Base-by-base conservation (phyloP, 768 basidiomycete species). In the Russula foetens region DNA sequence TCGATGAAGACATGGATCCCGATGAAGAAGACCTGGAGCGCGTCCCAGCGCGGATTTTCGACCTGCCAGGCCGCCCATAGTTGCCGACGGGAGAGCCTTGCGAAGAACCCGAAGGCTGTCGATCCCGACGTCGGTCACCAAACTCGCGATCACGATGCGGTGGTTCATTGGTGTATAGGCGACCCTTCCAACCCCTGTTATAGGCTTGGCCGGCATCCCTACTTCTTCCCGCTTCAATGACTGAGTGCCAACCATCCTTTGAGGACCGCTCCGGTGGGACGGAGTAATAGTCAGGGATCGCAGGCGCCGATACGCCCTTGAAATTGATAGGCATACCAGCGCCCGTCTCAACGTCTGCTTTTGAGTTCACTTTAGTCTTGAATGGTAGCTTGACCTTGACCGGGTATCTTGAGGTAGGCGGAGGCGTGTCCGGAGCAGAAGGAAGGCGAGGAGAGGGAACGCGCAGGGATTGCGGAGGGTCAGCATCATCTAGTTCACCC, bases 401-500 rank as follows among this genome's bases (percentile, higher is more conserved):
- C 51, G 69, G 67, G 53, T 70, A 73, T 66, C 69, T 81, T 72
- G 66, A 63, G 21, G 63, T 67, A 23, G 66, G 66, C 31, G 50
- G 52, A 50, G 44, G 38, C 72, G 66, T 24, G 70, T 71, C 70
- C 53, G 64, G 54, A 43, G 69, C 69, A 39, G 69, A 59, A 41
- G 69, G 59, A 46, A 63, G 54, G 47, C 50, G 58, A 24, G 66
- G 50, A 19, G 56, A 57, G 45, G 67, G 60, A 53, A 69, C 59
- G 24, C 44, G 39, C 53, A 63, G 59, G 38, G 68, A 62, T 28
- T 67, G 62, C 38, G 69, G 63, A 23, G 67, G 64, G 58, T 64
- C 68, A 44, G 71, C 74, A 70, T 90, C 88, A 72, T 89, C 88
- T 51, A 92, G 74, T 67, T 92, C 90, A 61, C 90, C 90, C 69